These are phyloP conservation scores for Jackrogersella multiformis DNA, from an alignment of 495 filamentous ascomycete genomes.

Conservation along the genomic window DNA sequence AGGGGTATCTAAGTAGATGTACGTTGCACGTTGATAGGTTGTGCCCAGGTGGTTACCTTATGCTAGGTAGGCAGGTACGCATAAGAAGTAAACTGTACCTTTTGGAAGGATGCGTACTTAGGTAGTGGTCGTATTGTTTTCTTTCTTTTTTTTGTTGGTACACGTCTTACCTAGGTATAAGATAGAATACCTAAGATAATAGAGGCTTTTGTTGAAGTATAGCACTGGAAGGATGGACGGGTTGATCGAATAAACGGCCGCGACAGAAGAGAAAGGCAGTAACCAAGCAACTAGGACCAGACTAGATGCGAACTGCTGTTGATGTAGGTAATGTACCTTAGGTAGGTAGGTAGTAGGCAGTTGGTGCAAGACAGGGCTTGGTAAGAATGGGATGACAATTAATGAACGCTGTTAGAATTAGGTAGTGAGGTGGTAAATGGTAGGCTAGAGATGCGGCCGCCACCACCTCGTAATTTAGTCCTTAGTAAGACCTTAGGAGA, in stretches of 20 bases:
- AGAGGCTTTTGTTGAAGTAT: too few species aligned
- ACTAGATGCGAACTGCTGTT: conserved; percentile 23
- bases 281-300: conserved; percentile 29
- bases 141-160: conserved; percentile 8
- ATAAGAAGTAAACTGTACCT: conserved; percentile 25
- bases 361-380: conserved; percentile 11
- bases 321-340: not conserved
- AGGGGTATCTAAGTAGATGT: conserved; percentile 32
- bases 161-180: not conserved
- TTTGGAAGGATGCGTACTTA: conserved; percentile 10
- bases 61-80: not conserved
- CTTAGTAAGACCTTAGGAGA: conserved; percentile 28
- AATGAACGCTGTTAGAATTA: conserved; percentile 21
- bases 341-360: not conserved
- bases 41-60: too few species aligned
- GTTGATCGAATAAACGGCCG: not conserved
- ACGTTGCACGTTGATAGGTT: too few species aligned
- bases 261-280: conserved; percentile 3
- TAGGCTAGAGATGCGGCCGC: conserved; percentile 21
- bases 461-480: conserved; percentile 23
- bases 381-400: conserved; percentile 11
- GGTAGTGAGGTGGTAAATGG: conserved; percentile 21
- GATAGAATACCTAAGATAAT: not conserved
- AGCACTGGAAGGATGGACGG: conserved; percentile 2
- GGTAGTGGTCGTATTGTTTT: conserved; percentile 3